A percentile compares a stretch with the other conserved stretches of the same genome.
phyloP scores from a whole-genome alignment of 768 basidiomycete species.

The Leccinellum luteum region DNA sequence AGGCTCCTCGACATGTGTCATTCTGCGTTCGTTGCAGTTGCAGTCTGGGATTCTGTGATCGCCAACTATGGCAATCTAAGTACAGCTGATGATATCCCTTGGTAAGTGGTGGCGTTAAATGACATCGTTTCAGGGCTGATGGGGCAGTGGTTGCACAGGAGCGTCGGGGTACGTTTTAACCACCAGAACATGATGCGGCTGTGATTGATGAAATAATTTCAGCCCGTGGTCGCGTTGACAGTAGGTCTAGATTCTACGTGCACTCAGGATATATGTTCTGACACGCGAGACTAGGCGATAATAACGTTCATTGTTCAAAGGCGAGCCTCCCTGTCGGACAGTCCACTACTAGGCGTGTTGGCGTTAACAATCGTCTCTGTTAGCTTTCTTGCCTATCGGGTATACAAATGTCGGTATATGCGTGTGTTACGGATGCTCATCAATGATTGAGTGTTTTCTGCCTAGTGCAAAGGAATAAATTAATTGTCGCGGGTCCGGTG shows the following conservation, averaged over 20 bases:
- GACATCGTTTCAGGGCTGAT: neutral
- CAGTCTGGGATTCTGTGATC: conserved; percentile 26
- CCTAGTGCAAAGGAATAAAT: conserved; percentile 15
- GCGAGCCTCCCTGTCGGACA: neutral
- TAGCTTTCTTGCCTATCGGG: conserved; percentile 27
- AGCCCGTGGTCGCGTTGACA: conserved; percentile 22
- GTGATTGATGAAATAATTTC: neutral
- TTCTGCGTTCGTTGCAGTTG: conserved; percentile 18
- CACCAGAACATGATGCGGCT: neutral
- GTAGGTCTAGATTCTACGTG: conserved; percentile 4
- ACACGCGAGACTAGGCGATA: conserved; percentile 15
- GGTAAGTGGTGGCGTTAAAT: conserved; percentile 14
- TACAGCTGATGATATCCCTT: conserved; percentile 15
- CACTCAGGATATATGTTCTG: neutral
- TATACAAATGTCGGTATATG: conserved; percentile 19
- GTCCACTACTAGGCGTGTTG: no score
- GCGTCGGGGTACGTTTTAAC: conserved; percentile 20
- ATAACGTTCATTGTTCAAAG: conserved; percentile 26
- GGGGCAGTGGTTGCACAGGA: conserved; percentile 9
- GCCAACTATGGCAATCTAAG: conserved; percentile 14
- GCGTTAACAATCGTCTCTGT: neutral
- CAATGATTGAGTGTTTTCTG: neutral
- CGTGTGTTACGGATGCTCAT: neutral
- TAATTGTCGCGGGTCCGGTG: conserved; percentile 14
- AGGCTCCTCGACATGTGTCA: conserved; percentile 26